A percentile compares a stretch with the other conserved stretches of the same genome.
Evolutionary conservation across 768 basidiomycete species (phyloP).

Genomic region (Lactarius hengduanensis): DNA sequence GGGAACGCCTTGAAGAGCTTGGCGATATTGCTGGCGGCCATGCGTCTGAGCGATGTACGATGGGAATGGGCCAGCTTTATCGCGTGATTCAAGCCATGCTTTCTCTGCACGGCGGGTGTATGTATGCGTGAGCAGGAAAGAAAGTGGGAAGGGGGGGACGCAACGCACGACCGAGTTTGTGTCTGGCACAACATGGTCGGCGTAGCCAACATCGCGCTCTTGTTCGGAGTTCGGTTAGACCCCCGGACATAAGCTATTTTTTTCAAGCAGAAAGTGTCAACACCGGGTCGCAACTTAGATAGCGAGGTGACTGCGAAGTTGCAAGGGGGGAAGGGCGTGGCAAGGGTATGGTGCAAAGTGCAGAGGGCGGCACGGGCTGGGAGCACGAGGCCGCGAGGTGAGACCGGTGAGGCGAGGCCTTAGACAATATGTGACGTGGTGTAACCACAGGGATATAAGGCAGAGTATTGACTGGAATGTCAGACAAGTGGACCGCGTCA

Average conservation of each 20-base stretch:
- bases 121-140: constrained; percentile 8
- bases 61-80: constrained; percentile 53
- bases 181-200: constrained; percentile 30
- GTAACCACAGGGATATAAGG: too few relatives aligned
- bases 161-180: constrained; percentile 41
- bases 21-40: constrained; percentile 58
- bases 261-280: background rate
- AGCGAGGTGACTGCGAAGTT: background rate
- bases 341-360: background rate
- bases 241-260: background rate
- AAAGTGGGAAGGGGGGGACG: background rate
- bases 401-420: background rate
- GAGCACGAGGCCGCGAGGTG: background rate
- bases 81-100: constrained; percentile 50
- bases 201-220: constrained; percentile 39
- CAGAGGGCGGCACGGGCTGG: too few relatives aligned
- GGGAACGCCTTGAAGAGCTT: constrained; percentile 64
- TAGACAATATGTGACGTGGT: too few relatives aligned
- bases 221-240: constrained; percentile 31
- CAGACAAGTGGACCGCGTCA: too few relatives aligned
- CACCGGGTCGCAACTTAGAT: background rate
- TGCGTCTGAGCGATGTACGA: constrained; percentile 48
- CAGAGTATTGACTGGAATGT: too few relatives aligned
- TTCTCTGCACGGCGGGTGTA: constrained; percentile 41
- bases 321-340: background rate